These are phyloP conservation scores for Scheffersomyces titani DNA, from an alignment of 1,139 yeast genomes.

Conservation along the genomic window DNA sequence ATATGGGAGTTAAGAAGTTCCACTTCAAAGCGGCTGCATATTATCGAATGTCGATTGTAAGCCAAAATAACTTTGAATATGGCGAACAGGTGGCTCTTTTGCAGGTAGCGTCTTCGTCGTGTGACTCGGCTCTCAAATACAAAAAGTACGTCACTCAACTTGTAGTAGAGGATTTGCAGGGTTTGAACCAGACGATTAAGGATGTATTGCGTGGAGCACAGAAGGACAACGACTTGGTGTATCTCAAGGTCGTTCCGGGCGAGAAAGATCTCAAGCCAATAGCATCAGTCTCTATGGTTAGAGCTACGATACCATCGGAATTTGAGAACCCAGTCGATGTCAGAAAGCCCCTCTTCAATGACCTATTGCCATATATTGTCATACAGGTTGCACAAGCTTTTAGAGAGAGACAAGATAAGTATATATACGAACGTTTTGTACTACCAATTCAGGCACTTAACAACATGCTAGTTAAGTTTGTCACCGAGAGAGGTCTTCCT, in stretches of 20 bases:
- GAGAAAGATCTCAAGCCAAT: constrained; percentile 43
- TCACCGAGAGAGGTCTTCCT: constrained; percentile 53
- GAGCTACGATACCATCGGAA: constrained; percentile 40
- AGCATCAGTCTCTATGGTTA: constrained; percentile 57
- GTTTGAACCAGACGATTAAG: constrained; percentile 46
- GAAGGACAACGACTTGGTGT: constrained; percentile 79
- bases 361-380: constrained; percentile 65
- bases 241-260: constrained; percentile 64
- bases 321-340: constrained; percentile 22
- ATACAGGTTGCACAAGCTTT: constrained; percentile 71
- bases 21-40: constrained; percentile 76
- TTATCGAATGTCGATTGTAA: constrained; percentile 56
- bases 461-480: constrained; percentile 44
- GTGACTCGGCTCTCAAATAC: constrained; percentile 39
- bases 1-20: constrained; percentile 52
- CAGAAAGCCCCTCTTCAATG: constrained; percentile 43
- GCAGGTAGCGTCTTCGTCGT: constrained; percentile 31
- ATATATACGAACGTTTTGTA: constrained; percentile 50
- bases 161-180: constrained; percentile 50
- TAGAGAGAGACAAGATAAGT: constrained; percentile 63
- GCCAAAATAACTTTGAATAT: constrained; percentile 51
- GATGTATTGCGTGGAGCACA: constrained; percentile 58
- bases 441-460: constrained; percentile 56
- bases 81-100: constrained; percentile 74
- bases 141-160: constrained; percentile 43